A percentile compares a stretch with the other conserved stretches of the same genome.
These are phyloP conservation scores for Drechslerella coelobrocha DNA, from an alignment of 2,329 filamentous ascomycete genomes.

Conservation along the genomic window DNA sequence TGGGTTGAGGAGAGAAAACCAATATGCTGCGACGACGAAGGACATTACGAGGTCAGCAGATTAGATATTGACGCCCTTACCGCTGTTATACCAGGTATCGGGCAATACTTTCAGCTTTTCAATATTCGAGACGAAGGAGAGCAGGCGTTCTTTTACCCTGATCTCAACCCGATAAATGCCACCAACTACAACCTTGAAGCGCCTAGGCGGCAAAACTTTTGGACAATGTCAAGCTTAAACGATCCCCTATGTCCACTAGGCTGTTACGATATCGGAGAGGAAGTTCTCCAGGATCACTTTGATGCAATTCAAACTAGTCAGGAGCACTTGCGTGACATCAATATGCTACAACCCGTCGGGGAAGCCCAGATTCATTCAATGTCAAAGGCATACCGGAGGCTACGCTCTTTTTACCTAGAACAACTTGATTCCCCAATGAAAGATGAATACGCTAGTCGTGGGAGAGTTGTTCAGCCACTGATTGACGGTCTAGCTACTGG, in stretches of 20 bases:
- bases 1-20: conserved; percentile 55
- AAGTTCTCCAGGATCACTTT: conserved; percentile 59
- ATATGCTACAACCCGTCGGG: conserved; percentile 57
- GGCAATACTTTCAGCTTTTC: conserved; percentile 29
- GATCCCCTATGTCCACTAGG: conserved; percentile 56
- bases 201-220: conserved; percentile 34
- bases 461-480: conserved; percentile 55
- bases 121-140: conserved; percentile 33
- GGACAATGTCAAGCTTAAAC: conserved; percentile 41
- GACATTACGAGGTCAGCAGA: conserved; percentile 30
- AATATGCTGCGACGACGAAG: conserved; percentile 48
- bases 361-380: conserved; percentile 57
- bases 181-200: conserved; percentile 45
- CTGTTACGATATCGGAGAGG: conserved; percentile 62
- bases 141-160: conserved; percentile 42
- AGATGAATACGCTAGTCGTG: conserved; percentile 55
- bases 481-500: conserved; percentile 52
- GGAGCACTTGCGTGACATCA: conserved; percentile 57
- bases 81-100: conserved; percentile 33
- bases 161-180: conserved; percentile 31
- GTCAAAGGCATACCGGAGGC: conserved; percentile 55
- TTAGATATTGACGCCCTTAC: conserved; percentile 31
- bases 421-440: conserved; percentile 29
- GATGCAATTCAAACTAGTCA: conserved; percentile 61
- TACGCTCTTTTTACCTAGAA: conserved; percentile 52